These are phyloP conservation scores for Exserohilum turcica DNA, from an alignment of 2,329 filamentous ascomycete species.

Conservation along the genomic window DNA sequence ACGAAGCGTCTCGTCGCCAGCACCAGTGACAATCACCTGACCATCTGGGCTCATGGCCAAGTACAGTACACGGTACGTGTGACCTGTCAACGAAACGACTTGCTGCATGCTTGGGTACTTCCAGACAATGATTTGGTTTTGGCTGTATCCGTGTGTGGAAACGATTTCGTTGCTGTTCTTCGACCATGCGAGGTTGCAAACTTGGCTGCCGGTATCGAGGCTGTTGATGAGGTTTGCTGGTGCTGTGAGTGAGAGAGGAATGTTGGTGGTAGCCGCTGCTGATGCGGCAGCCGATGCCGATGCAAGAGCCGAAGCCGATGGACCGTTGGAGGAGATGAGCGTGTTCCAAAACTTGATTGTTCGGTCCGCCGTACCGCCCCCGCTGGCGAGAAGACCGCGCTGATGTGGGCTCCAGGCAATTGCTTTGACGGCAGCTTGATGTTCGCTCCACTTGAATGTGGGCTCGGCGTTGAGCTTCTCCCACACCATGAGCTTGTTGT, in stretches of 20 bases:
- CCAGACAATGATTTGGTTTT: slow-evolving; percentile 99
- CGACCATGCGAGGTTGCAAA: slow-evolving; percentile 98
- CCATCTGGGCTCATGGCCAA: slow-evolving; percentile 97
- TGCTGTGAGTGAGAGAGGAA: slow-evolving; percentile 41
- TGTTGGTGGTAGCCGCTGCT: slow-evolving; percentile 36
- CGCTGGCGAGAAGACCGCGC: slow-evolving; percentile 89
- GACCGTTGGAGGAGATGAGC: slow-evolving; percentile 66
- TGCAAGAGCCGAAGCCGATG: slow-evolving; percentile 49
- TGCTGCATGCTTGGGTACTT: slow-evolving; percentile 99
- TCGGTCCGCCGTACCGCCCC: slow-evolving; percentile 92
- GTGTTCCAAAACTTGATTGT: slow-evolving; percentile 99
- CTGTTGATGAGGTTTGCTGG: slow-evolving; percentile 67
- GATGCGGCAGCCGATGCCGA: slow-evolving; percentile 45
- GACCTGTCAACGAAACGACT: slow-evolving; percentile 90
- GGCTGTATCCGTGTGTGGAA: slow-evolving; percentile 93
- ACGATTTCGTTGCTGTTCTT: slow-evolving; percentile 98
- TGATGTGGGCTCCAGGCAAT: slow-evolving; percentile 98
- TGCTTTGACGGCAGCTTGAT: slow-evolving; percentile 94
- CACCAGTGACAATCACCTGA: slow-evolving; percentile 89
- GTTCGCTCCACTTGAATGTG: slow-evolving; percentile 90
- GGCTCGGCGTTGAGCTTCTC: slow-evolving; percentile 93
- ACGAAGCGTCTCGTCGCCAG: slow-evolving; percentile 90
- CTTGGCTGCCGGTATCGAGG: slow-evolving; percentile 94
- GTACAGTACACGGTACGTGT: slow-evolving; percentile 95
- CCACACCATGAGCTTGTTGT: slow-evolving; percentile 99